Percentiles rank a stretch among this genome's conserved stretches.
phyloP scores from a whole-genome alignment of 192 early-diverging fungal genomes.

The Coemansia sp. region DNA sequence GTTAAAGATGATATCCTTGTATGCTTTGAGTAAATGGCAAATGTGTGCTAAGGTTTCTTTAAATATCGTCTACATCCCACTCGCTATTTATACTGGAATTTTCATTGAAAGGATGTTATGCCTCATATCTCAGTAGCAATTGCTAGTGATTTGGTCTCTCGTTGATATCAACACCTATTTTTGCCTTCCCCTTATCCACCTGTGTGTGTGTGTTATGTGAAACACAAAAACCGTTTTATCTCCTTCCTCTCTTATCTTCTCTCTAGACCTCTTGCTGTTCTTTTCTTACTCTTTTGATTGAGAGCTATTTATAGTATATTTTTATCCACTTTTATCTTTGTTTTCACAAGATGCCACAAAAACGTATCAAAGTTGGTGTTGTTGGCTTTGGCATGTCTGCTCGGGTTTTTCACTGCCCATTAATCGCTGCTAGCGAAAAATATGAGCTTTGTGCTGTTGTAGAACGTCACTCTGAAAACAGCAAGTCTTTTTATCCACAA shows the following conservation, averaged over 20 bases:
- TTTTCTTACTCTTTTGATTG: background rate
- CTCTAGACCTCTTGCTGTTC: background rate
- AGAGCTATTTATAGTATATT: background rate
- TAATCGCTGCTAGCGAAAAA: slow-evolving; percentile 57
- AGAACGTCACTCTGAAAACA: slow-evolving; percentile 55
- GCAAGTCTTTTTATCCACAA: slow-evolving; percentile 53
- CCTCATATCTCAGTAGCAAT: background rate
- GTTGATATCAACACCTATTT: background rate
- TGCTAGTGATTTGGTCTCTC: background rate
- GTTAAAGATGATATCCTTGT: too few species aligned
- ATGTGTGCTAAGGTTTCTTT: background rate
- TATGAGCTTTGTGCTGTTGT: slow-evolving; percentile 60
- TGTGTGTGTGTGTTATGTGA: background rate
- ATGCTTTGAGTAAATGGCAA: background rate
- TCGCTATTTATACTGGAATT: too few species aligned
- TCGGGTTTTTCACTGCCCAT: slow-evolving; percentile 64
- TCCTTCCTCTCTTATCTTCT: background rate
- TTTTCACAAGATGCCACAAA: background rate
- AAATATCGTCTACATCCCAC: background rate
- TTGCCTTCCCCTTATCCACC: too few species aligned
- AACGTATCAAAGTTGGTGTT: slow-evolving; percentile 62
- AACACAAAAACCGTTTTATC: background rate
- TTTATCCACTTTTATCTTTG: background rate
- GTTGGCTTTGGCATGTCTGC: slow-evolving; percentile 68
- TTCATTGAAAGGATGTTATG: too few species aligned